Evolutionary conservation across 805 yeast genomes (phyloP), one percentile per base, ranked within the genome.

Genomic region (Yamadazyma nakazawae): DNA sequence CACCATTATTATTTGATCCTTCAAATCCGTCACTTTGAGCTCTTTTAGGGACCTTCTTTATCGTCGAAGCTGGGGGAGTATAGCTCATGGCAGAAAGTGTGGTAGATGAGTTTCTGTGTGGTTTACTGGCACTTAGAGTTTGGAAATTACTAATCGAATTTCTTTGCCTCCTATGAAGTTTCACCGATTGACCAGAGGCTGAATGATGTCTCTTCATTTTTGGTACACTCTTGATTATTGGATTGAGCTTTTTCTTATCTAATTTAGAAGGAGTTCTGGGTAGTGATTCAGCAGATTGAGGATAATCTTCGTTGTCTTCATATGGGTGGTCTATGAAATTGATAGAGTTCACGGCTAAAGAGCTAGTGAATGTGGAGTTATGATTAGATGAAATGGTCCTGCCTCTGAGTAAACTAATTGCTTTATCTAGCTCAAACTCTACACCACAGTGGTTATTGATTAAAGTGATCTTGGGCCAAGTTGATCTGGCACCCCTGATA

Each of bases 401-500:
- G 6, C 87, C 82, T 52, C 89, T 74, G 45, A 90, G 62, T 8
- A 65, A 59, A n/a, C 83, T 74, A 8, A 94, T 89, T 8, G 94
- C 85, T 48, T 76, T 78, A 63, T 92, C 98, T 35, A 92, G 69
- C 0, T 90, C 85, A 63, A 92, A 84, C 59, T 92, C 99, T 28
- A 90, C 80, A 0, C 94, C 83, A 64, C 97, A 90, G 59, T 89
- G 96, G 62, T 94, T 92, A 54, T 84, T 78, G 40, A 92, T 88
- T 37, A 91, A 75, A 1, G 96, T 80, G 4, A 94, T 64, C 58
- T 88, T 88, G 0, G 97, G 96, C 97, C 98, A 92, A 0, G 97
- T 84, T 0, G 97, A 92, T 47, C 88, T 71, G 1, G 96, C 94
- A 1, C 98, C 99, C 51, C 95, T 76, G 34, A 82, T 74, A 2